A percentile compares a stretch with the other conserved stretches of the same genome.
These are phyloP conservation scores for Hypoxylon trugodes DNA, from an alignment of 495 filamentous ascomycete genomes.

Conservation along the genomic window DNA sequence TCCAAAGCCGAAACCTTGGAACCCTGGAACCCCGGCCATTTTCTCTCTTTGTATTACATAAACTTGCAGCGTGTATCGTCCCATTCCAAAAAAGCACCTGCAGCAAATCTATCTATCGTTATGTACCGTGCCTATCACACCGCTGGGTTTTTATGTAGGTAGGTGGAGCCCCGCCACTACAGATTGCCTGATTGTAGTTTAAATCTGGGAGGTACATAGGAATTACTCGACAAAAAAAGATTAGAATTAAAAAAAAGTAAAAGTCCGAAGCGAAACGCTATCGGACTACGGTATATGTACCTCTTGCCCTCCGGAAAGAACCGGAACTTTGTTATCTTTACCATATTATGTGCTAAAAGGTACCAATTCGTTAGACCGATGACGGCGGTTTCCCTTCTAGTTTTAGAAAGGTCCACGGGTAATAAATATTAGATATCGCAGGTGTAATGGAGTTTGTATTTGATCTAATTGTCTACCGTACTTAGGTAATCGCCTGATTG, in stretches of 20 bases:
- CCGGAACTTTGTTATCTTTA: slow-evolving; percentile 35
- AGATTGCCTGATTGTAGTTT: not conserved
- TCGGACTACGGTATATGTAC: slow-evolving; percentile 28
- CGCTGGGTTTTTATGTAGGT: too few relatives aligned
- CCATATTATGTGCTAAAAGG: slow-evolving; percentile 10
- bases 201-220: too few relatives aligned
- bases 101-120: not conserved
- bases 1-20: too few relatives aligned
- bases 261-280: slow-evolving; percentile 39
- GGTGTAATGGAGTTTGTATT: too few relatives aligned
- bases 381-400: slow-evolving; percentile 23
- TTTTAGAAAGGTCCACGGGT: not conserved
- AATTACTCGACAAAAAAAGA: too few relatives aligned
- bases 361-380: slow-evolving; percentile 30
- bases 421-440: slow-evolving; percentile 9
- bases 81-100: slow-evolving; percentile 11
- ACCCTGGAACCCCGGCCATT: too few relatives aligned
- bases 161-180: slow-evolving; percentile 18
- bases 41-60: slow-evolving; percentile 17
- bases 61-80: slow-evolving; percentile 5
- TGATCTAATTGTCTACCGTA: too few relatives aligned
- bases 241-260: slow-evolving; percentile 10
- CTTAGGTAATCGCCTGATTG: too few relatives aligned
- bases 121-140: not conserved
- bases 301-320: slow-evolving; percentile 34